Evolutionary conservation across 768 basidiomycete genomes (phyloP), one percentile per base, ranked within the genome.

Genomic region (Leccinum boreale): DNA sequence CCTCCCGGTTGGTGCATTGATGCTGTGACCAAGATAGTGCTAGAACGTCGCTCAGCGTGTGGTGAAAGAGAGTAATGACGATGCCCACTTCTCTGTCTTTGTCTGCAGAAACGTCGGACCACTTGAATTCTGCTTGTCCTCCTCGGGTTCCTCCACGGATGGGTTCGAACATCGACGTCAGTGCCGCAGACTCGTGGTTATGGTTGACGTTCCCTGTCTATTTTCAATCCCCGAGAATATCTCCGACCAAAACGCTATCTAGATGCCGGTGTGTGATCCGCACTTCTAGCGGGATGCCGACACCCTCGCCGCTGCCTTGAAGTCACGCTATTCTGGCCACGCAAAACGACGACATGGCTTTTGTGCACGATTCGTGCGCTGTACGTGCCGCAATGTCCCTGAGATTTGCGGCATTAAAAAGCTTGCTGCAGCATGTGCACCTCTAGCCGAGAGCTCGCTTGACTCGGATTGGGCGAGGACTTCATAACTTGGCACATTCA

Each of bases 1-100:
- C 49, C 95, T 80, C 2, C 95, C 95, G 1, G 92, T 92, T 0
- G 95, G 95, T 3, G 95, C 95, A 67, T 95, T 95, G 75, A 97
- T 84, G 53, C 91, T 91, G 70, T 96, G 92, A 5, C 95, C 95
- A 3, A 98, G 85, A 72, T 98, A 98, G 74, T 97, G 88, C 89
- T 98, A 67, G 14, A 51, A 57, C 5, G 50, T 50, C 24, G 33
- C 29, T 60, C 48, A 53, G 57, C n/a, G 50, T 31, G 17, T 28
- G 23, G 51, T 19, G 11, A 19, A 19, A 56, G 17, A 50, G n/a
- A 6, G 46, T 14, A 19, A 6, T 47, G 39, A 50, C 42, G 24
- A 33, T 47, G 63, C 75, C 52, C 53, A 93, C 94, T 78, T 95
- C 94, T 74, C 90, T 82, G 75, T 95, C 94, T 74, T 95, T 95